Evolutionary conservation across 2,329 filamentous ascomycete species (phyloP).

Genomic region (Penicillium olsonii): DNA sequence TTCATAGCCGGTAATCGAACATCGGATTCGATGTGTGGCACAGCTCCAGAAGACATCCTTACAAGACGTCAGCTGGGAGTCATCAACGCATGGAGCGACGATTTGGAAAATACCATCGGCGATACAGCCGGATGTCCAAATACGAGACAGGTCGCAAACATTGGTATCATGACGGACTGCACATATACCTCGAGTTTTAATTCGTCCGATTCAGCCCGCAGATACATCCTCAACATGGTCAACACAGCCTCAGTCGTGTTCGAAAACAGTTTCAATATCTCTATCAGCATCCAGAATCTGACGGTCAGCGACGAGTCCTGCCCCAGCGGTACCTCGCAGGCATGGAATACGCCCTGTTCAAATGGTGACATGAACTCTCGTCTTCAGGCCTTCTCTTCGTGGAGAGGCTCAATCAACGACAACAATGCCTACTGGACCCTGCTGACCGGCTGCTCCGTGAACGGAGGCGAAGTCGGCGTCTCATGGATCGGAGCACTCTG

Average conservation of each 20-base stretch:
- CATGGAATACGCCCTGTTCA: constrained; percentile 24
- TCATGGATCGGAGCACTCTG: constrained; percentile 82
- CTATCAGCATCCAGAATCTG: constrained; percentile 80
- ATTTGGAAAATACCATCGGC: constrained; percentile 73
- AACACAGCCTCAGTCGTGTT: constrained; percentile 83
- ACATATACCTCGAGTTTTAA: constrained; percentile 74
- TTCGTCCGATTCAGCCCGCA: constrained; percentile 51
- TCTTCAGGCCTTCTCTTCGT: constrained; percentile 73
- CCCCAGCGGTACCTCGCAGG: constrained; percentile 62
- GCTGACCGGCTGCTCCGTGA: constrained; percentile 71
- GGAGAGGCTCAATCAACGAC: constrained; percentile 74
- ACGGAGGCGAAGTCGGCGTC: constrained; percentile 78
- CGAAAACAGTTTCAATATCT: constrained; percentile 88
- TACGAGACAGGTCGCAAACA: constrained; percentile 80
- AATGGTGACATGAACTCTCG: constrained; percentile 21
- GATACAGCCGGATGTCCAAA: constrained; percentile 75
- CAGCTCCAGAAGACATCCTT: background rate
- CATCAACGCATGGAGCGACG: constrained; percentile 34
- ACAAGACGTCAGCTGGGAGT: constrained; percentile 1
- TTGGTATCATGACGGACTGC: constrained; percentile 90
- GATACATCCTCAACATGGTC: constrained; percentile 57
- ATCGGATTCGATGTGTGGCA: background rate
- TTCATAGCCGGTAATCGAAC: background rate
- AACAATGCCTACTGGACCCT: constrained; percentile 89
- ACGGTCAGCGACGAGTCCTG: constrained; percentile 73